Evolutionary conservation across 176 grass and related monocot genomes (phyloP), one percentile per base, ranked within the genome.

Genomic region (Oryza punctata): DNA sequence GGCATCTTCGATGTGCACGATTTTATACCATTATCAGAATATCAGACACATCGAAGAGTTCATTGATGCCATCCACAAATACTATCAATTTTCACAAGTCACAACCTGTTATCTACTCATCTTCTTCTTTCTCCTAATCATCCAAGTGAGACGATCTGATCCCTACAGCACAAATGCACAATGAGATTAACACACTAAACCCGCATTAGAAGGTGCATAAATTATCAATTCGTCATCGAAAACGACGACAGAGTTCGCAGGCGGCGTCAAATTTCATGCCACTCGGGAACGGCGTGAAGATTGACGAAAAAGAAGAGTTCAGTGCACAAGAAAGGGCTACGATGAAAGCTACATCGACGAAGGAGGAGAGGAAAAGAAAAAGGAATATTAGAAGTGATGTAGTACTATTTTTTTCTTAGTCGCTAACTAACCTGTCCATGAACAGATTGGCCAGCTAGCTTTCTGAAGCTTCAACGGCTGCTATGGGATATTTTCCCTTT

Each of bases 1-100:
- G 40, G 76, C 69, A 73, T 60, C 23, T 73, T 24, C 59, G 76
- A 86, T 86, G 57, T 21, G 26, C 25, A 78, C 50, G 61, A 38
- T 21, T 19, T 57, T 25, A 59, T 19, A 38, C 37, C 0, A 41
- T 41, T 41, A 41, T 41, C 40, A 41, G 40, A 40, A 10, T 37
- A 30, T 6, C 41, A 44, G 24, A 32, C 26, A 9, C 19, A 63
- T 49, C 52, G 67, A 38, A 13, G 23, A 27, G 75, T 70, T 78
- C 52, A 54, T 45, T 21, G 12, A 19, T 24, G 4, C 19, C 9
- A 2, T 41, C 40, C 35, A 70, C 67, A 7, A 7, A 41, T n/a
- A 33, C 32, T 33, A n/a, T 14, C 40, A 45, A 29, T 37, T 40
- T 40, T 26, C 45, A 8, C 49, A 52, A 79, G 33, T 21, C 23